These are phyloP conservation scores for Erodium maritimum DNA, from an alignment of 345 rosid species.

Conservation along the genomic window DNA sequence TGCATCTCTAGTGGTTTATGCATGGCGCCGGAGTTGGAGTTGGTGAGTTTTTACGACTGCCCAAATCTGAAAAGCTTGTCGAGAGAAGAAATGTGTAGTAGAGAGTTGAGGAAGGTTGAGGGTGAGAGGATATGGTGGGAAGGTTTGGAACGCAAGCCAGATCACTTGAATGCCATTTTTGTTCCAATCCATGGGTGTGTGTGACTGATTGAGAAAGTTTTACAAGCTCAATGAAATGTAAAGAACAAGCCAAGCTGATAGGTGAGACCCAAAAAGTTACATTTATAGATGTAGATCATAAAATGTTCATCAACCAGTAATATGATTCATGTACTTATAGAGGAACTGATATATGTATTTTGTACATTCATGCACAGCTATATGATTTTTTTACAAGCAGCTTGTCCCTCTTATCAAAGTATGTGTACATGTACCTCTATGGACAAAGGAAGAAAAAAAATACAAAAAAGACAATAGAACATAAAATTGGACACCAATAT, in stretches of 20 bases:
- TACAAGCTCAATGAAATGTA: background rate
- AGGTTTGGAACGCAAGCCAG: background rate
- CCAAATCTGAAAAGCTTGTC: background rate
- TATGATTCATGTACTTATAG: no score
- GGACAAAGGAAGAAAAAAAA: background rate
- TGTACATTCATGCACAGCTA: no score
- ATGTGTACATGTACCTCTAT: background rate
- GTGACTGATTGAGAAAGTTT: background rate
- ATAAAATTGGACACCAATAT: background rate
- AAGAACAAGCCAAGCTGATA: no score
- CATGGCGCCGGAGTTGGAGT: conserved; percentile 12
- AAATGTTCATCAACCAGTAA: no score
- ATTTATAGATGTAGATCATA: no score
- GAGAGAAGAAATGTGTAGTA: background rate
- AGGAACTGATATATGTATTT: no score
- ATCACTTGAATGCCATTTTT: background rate
- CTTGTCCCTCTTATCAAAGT: background rate
- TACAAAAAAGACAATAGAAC: no score
- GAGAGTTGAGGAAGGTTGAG: background rate
- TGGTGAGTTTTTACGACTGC: conserved; percentile 1
- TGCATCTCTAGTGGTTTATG: conserved; percentile 3
- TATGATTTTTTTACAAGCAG: background rate
- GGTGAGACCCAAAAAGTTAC: no score
- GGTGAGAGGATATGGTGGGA: background rate
- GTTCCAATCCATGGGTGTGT: background rate